phyloP scores from a whole-genome alignment of 1,284 basidiomycete species.

The Phenoliferia sp. region DNA sequence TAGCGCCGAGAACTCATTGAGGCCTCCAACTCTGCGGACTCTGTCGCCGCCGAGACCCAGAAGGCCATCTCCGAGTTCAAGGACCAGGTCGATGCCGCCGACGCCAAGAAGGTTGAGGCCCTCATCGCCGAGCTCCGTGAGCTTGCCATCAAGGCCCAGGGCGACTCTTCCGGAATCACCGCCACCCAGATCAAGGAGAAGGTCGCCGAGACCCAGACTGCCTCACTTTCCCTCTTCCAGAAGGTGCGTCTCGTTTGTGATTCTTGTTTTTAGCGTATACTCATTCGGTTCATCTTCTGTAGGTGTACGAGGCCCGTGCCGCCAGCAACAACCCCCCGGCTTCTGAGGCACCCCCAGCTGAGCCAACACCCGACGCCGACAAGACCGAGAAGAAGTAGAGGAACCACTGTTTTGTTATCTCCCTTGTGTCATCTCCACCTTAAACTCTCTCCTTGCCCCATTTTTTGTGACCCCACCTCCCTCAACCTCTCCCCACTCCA shows the following conservation, averaged over 20 bases:
- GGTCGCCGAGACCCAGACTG: conserved; percentile 93
- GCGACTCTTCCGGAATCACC: conserved; percentile 72
- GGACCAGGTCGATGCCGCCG: conserved; percentile 84
- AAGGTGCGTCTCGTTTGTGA: conserved; percentile 49
- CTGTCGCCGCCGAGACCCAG: conserved; percentile 89
- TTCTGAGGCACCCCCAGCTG: not conserved
- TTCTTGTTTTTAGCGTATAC: not conserved
- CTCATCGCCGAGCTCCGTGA: conserved; percentile 84
- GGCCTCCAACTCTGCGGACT: conserved; percentile 95
- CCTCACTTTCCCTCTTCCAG: conserved; percentile 95
- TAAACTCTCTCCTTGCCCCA: not conserved
- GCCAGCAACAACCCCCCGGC: not conserved
- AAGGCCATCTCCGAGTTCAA: conserved; percentile 97
- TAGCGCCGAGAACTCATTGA: conserved; percentile 80
- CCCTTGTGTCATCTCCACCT: not conserved
- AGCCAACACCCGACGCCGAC: conserved; percentile 33
- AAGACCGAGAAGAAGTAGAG: conserved; percentile 41
- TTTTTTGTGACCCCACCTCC: not conserved
- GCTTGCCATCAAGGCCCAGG: conserved; percentile 85
- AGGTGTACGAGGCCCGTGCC: conserved; percentile 65
- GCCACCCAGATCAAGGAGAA: conserved; percentile 85
- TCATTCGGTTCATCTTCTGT: not conserved
- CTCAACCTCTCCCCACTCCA: conserved; percentile 1
- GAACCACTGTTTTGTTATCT: not conserved
- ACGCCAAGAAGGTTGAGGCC: conserved; percentile 89